phyloP scores from a whole-genome alignment of 768 basidiomycete genomes.

The Pulveroboletus ravenelii region DNA sequence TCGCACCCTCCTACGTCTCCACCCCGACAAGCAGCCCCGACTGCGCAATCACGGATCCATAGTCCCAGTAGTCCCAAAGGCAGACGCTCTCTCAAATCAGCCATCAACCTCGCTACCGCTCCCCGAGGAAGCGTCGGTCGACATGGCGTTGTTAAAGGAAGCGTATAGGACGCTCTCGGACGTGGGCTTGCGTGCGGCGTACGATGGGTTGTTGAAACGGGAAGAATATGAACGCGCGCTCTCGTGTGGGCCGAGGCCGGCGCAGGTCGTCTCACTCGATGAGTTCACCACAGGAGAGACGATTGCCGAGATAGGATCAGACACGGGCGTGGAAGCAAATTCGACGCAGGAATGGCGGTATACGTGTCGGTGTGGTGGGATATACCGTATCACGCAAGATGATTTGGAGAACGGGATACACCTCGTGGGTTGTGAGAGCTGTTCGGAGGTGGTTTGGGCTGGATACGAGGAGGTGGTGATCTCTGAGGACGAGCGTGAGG shows the following conservation, averaged over 20 bases:
- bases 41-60: constrained; percentile 14
- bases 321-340: constrained; percentile 31
- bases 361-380: constrained; percentile 70
- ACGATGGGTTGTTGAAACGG: constrained; percentile 37
- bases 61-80: not conserved
- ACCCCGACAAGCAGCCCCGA: constrained; percentile 53
- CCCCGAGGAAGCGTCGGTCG: constrained; percentile 16
- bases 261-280: constrained; percentile 73
- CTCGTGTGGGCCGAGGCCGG: constrained; percentile 54
- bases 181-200: constrained; percentile 41
- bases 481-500: not conserved
- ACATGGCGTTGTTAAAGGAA: constrained; percentile 59
- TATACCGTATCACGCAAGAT: constrained; percentile 50
- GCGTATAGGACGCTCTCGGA: constrained; percentile 63
- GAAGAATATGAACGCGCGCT: constrained; percentile 1
- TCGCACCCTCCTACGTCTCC: constrained; percentile 54
- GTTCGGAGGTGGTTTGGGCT: constrained; percentile 80
- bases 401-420: constrained; percentile 71
- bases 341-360: constrained; percentile 45
- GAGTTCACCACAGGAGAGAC: constrained; percentile 42
- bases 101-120: not conserved
- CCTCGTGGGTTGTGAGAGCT: constrained; percentile 65
- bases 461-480: constrained; percentile 67
- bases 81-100: constrained; percentile 19
- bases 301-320: not conserved